phyloP scores from a whole-genome alignment of 371 early-diverging fungal genomes.

The Umbelopsis sp. region DNA sequence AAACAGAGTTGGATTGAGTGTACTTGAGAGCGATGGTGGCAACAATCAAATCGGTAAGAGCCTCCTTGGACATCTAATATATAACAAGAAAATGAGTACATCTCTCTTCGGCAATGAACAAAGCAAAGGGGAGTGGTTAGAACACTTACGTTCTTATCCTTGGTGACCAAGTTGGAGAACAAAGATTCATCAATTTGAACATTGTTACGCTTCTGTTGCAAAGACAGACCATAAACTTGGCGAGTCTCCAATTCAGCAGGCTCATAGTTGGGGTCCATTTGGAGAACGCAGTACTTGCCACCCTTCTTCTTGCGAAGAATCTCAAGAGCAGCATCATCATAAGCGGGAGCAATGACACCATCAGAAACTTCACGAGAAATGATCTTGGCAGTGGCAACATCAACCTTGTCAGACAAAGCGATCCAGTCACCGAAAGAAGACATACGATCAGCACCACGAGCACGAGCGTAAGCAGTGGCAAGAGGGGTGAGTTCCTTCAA shows the following conservation, averaged over 20 bases:
- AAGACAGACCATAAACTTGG: conserved; percentile 90
- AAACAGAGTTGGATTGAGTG: conserved; percentile 98
- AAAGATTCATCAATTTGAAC: conserved; percentile 70
- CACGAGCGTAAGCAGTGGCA: conserved; percentile 87
- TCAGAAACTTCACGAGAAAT: conserved; percentile 96
- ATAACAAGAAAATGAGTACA: background rate
- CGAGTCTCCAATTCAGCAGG: conserved; percentile 86
- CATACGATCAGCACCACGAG: conserved; percentile 96
- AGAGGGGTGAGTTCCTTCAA: conserved; percentile 74
- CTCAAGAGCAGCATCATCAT: conserved; percentile 86
- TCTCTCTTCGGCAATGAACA: too few relatives aligned
- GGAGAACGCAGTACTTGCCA: conserved; percentile 94
- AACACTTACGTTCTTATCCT: conserved; percentile 65
- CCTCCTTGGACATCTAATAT: conserved; percentile 64
- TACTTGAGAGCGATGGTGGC: conserved; percentile 97
- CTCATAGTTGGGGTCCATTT: conserved; percentile 91
- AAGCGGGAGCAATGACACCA: conserved; percentile 96
- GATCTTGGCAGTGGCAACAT: conserved; percentile 92
- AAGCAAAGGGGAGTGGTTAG: too few relatives aligned
- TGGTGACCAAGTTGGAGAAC: conserved; percentile 86
- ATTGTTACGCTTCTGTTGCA: conserved; percentile 93
- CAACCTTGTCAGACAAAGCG: conserved; percentile 87
- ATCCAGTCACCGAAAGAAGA: conserved; percentile 98
- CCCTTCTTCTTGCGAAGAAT: conserved; percentile 93
- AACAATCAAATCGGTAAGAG: conserved; percentile 87